Percentiles rank a stretch among this genome's conserved stretches.
phyloP scores from a whole-genome alignment of 306 rosid genomes.

The Cercis canadensis region DNA sequence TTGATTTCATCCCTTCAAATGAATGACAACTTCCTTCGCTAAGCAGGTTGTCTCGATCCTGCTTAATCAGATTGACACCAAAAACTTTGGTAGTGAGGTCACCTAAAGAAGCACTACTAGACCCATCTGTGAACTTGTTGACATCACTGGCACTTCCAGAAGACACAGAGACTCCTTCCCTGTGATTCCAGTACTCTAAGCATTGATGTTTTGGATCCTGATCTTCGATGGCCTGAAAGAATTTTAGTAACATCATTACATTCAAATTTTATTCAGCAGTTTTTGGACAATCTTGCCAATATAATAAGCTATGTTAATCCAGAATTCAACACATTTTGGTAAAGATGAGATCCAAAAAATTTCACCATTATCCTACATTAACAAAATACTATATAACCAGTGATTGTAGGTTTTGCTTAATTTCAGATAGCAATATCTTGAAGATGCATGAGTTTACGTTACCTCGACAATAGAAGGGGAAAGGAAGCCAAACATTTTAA shows the following conservation, averaged over 20 bases:
- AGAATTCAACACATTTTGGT: slow-evolving; percentile 17
- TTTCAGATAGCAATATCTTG: slow-evolving; percentile 9
- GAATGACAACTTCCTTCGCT: slow-evolving; percentile 34
- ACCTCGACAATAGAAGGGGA: slow-evolving; percentile 69
- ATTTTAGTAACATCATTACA: slow-evolving; percentile 34
- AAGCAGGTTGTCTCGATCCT: slow-evolving; percentile 32
- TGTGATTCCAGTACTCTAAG: slow-evolving; percentile 80
- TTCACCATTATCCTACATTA: slow-evolving; percentile 12
- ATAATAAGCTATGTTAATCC: slow-evolving; percentile 6
- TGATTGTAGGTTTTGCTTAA: slow-evolving; percentile 8
- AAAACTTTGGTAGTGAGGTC: slow-evolving; percentile 45
- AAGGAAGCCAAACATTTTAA: slow-evolving; percentile 82
- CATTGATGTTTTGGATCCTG: slow-evolving; percentile 75
- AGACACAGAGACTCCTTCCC: slow-evolving; percentile 29
- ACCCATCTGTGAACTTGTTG: slow-evolving; percentile 40
- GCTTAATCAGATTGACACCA: slow-evolving; percentile 51
- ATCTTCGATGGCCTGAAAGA: slow-evolving; percentile 75
- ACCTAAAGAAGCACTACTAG: slow-evolving; percentile 39
- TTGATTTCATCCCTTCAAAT: slow-evolving; percentile 47
- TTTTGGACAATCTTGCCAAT: not conserved
- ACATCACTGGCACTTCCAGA: slow-evolving; percentile 25
- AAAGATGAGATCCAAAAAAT: not conserved
- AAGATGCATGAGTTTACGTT: slow-evolving; percentile 29
- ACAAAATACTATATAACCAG: slow-evolving; percentile 7
- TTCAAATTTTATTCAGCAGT: slow-evolving; percentile 16